Base-by-base conservation (phyloP, 2,329 filamentous ascomycete genomes). In the Xylaria sp. region DNA sequence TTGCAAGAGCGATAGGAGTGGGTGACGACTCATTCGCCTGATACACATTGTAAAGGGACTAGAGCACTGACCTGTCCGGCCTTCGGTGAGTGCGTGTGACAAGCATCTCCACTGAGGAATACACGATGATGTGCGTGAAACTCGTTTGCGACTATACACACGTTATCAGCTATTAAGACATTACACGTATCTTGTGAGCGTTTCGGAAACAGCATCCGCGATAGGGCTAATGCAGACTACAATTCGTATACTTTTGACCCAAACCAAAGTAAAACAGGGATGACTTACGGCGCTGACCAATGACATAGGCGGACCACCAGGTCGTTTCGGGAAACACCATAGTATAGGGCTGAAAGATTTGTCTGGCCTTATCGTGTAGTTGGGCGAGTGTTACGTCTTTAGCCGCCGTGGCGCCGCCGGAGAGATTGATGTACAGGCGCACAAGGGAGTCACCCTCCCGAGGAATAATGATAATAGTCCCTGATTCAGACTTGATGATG, bases 81-180 rank as follows among this genome's bases (percentile, higher is more conserved):
- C 77, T 91, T 91, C 5, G 89, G 89, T 1, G 86, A 89, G 74
- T 91, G 89, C 0, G 89, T 91, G 74, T 91, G 89, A 72, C 88
- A 90, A 2, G 89, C 89, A 73, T 91, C 89, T 2, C 89, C 89
- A 0, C 87, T 86, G 13, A 91, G 78, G 72, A 91, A 91, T 2
- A 90, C 85, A 1, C 86, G 84, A 66, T 86, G 75, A 51, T 85
- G 81, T 60, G 85, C 83, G 74, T 88, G 85, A 78, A 91, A 91
- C 49, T 52, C 52, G 28, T 65, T 33, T 6, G 66, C 57, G 25
- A 68, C 66, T 68, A 23, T 1, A 31, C 10, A 10, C 33, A 28
- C 10, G 18, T 31, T 0, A 8, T 68, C 10, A 64, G 49, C 4
- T 0, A 28, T 51, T 9, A 18, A 7, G 8, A 25, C 15, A 48